Evolutionary conservation across 2,329 filamentous ascomycete genomes (phyloP).

Genomic region (Rutstroemia sp.): DNA sequence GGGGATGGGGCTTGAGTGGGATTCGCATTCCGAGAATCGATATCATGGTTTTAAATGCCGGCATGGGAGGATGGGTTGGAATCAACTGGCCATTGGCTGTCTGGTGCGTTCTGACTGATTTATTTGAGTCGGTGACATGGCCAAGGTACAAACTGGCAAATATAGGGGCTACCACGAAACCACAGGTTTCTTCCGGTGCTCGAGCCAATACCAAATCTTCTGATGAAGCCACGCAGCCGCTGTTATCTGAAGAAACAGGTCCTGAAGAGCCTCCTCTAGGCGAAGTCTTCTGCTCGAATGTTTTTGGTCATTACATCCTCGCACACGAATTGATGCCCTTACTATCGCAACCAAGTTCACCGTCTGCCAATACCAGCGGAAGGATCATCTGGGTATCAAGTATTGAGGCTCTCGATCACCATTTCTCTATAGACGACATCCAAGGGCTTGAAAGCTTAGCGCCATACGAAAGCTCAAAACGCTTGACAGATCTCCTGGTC

Average conservation of each 20-base stretch:
- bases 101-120: conserved; percentile 46
- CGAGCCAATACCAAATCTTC: background rate
- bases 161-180: conserved; percentile 44
- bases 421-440: conserved; percentile 60
- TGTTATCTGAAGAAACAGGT: conserved; percentile 14
- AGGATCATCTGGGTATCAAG: conserved; percentile 79
- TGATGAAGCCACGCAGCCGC: conserved; percentile 23
- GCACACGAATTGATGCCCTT: conserved; percentile 73
- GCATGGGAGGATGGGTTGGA: conserved; percentile 80
- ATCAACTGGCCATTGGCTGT: conserved; percentile 60
- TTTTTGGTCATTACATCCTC: conserved; percentile 93
- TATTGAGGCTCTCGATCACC: conserved; percentile 54
- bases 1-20: conserved; percentile 30
- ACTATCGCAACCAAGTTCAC: conserved; percentile 36
- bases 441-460: conserved; percentile 55
- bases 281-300: conserved; percentile 80
- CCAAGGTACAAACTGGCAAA: conserved; percentile 66
- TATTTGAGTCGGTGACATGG: conserved; percentile 64
- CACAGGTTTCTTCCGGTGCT: conserved; percentile 36
- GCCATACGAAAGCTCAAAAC: conserved; percentile 83
- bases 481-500: conserved; percentile 76
- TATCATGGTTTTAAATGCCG: conserved; percentile 76
- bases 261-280: conserved; percentile 56
- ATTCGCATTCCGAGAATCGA: conserved; percentile 65
- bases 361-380: conserved; percentile 20